Percentiles rank a stretch among this genome's conserved stretches.
phyloP scores from a whole-genome alignment of 768 basidiomycete species.

The Kwoniella dendrophila region DNA sequence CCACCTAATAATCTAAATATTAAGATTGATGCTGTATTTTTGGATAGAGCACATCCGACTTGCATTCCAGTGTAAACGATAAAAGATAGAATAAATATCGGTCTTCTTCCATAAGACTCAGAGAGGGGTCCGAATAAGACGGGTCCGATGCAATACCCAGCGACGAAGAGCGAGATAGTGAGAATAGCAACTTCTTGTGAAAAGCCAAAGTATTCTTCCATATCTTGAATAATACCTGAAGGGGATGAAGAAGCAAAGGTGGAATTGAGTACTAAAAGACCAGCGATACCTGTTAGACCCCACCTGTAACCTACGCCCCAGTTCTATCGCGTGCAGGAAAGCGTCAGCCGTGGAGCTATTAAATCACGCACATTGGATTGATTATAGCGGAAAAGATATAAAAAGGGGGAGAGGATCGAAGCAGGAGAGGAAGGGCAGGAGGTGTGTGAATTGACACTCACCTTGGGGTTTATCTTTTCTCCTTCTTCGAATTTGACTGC shows the following conservation, averaged over 20 bases:
- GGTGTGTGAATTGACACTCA: conserved; percentile 13
- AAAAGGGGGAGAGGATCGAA: no score
- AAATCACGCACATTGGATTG: no score
- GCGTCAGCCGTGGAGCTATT: neutral
- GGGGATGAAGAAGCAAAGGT: conserved; percentile 54
- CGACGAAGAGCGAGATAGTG: conserved; percentile 52
- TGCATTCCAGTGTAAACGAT: conserved; percentile 53
- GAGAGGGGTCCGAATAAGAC: conserved; percentile 54
- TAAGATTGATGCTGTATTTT: conserved; percentile 56
- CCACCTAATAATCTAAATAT: conserved; percentile 58
- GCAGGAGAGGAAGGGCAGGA: neutral
- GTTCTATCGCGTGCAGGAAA: conserved; percentile 29
- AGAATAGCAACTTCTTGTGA: conserved; percentile 50
- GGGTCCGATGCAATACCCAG: conserved; percentile 54
- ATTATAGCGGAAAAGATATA: no score
- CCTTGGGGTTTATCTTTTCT: conserved; percentile 52
- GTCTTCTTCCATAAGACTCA: conserved; percentile 56
- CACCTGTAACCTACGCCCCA: conserved; percentile 51
- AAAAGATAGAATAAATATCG: conserved; percentile 56
- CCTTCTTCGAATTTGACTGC: conserved; percentile 52
- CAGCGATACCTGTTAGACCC: conserved; percentile 49
- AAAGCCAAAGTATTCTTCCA: conserved; percentile 46
- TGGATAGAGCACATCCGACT: conserved; percentile 57
- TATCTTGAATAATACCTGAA: conserved; percentile 47
- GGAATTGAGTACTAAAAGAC: conserved; percentile 52